Evolutionary conservation across 169 alveolate genomes (phyloP), one percentile per base, ranked within the genome.

Genomic region (Cryptosporidium parvum): DNA sequence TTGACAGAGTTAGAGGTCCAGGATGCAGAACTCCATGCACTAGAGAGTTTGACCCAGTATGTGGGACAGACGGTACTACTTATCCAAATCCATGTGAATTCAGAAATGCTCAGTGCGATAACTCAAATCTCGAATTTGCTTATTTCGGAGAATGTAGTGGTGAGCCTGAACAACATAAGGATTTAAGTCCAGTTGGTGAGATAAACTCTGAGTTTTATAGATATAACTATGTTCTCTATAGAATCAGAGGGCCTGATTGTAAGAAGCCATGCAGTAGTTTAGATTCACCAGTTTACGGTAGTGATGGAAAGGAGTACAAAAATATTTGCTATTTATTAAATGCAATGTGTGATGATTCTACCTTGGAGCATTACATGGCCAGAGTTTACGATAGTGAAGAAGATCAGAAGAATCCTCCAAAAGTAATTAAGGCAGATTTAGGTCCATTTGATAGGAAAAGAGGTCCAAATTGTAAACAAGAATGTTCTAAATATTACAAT

Each of bases 311-410:
- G 89, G 53, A 37, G 26, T 80, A 80, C 68, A 80, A 29, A 31
- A 80, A 80, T 23, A 35, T 80, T 12, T 80, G 89, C 37, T 33
- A 80, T 14, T 67, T 80, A 10, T 35, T 73, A 39, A 73, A 73
- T n/a, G 86, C 86, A 37, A 73, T 73, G 86, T 73, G 86, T 69
- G 86, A 73, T 7, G 71, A 73, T 58, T 42, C 86, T 14, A 14
- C 31, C 3, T 14, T 73, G 5, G 14, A 52, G 16, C 86, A 73
- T 33, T 73, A 31, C n/a, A 73, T 53, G 68, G 86, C 72, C 21
- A 73, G 58, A 53, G 86, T 73, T 0, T 56, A 29, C 4, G 72
- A 52, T 16, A 12, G n/a, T 16, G 86, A 33, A 21, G 72, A 65
- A 14, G 33, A 51, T 0, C 5, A 31, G 26, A 62, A 80, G 18